Evolutionary conservation across 768 basidiomycete genomes (phyloP), one percentile per base, ranked within the genome.

Genomic region (Lactarius sanguifluus): DNA sequence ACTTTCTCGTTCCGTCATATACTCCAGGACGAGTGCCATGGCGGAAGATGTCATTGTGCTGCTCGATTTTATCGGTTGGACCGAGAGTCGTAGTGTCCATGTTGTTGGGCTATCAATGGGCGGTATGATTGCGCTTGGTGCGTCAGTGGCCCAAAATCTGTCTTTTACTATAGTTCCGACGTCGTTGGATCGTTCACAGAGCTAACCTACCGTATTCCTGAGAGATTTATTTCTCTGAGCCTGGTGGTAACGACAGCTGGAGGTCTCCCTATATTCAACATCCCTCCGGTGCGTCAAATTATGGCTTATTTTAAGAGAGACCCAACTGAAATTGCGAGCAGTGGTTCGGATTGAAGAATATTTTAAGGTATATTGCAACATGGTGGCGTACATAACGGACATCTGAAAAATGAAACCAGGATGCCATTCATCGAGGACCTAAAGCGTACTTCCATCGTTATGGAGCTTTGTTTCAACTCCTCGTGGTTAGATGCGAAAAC

Each of bases 51-150:
- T 80, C 6, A 76, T 92, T 34, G 82, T 80, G 10, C 79, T 94
- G 5, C 79, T 94, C 5, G 82, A 94, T 71, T 83, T 85, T 69
- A 68, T 94, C 7, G 87, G 84, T 2, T 94, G 92, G 91, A 91
- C 83, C 0, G 80, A 73, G 8, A 76, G 83, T 9, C 82, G 83
- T 5, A 81, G 82, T 57, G 56, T 94, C 7, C 87, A 93, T 71
- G 75, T 94, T 40, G 87, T 94, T 23, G 89, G 92, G 7, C 76
- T 85, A 28, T 92, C 90, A 45, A 74, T 94, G 7, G 92, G 92
- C 2, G 92, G 92, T 6, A 94, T 93, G 92, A 91, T 92, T 59
- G 85, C 90, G 0, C 89, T 90, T 77, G 88, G 89, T 88, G 65
- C 16, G 69, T 45, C 8, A 13, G 36, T 36, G 28, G 28, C 15